Evolutionary conservation across 2,329 filamentous ascomycete species (phyloP).

Genomic region (Cladophialophora psammophila): DNA sequence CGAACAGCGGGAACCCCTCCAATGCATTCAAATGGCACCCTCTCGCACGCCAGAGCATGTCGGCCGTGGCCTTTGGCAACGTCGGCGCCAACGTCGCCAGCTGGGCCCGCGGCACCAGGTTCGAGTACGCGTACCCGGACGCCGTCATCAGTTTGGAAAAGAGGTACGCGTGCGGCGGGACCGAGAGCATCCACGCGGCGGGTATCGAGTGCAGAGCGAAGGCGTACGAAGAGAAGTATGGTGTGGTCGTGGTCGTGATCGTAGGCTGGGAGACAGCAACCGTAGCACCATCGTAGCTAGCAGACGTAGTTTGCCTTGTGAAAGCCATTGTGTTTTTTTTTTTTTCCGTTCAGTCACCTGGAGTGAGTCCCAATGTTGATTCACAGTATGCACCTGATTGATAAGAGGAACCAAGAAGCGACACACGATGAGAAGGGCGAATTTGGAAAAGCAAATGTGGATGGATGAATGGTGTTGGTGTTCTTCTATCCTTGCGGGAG

Average conservation of each 20-base stretch:
- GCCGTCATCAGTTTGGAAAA: constrained; percentile 45
- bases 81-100: constrained; percentile 43
- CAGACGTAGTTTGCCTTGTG: background rate
- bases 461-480: no score
- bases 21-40: constrained; percentile 48
- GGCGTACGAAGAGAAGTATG: constrained; percentile 27
- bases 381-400: no score
- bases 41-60: constrained; percentile 42
- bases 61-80: constrained; percentile 39
- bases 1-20: constrained; percentile 47
- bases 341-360: no score
- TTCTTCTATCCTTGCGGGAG: no score
- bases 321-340: background rate
- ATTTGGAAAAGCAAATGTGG: no score
- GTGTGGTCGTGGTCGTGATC: background rate
- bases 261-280: background rate
- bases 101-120: constrained; percentile 46
- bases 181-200: constrained; percentile 44
- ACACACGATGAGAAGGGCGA: no score
- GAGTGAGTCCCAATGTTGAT: no score
- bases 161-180: constrained; percentile 45
- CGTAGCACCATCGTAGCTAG: background rate
- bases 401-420: no score
- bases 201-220: constrained; percentile 45
- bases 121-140: constrained; percentile 43